phyloP scores from a whole-genome alignment of 2,329 filamentous ascomycete genomes.

The Xylaria sp. region DNA sequence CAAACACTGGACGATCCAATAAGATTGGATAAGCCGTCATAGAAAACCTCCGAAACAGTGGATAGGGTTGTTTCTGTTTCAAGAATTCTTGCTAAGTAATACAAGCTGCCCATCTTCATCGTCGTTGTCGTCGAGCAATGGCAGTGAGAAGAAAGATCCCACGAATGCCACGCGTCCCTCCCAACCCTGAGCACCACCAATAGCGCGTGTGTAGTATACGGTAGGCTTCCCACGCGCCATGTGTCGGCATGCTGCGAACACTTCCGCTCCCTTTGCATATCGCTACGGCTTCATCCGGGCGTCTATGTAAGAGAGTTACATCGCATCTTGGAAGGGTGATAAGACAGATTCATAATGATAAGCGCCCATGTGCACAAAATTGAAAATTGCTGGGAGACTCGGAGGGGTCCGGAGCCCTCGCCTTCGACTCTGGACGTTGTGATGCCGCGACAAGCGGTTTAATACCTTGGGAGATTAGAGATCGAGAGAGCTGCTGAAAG shows the following conservation, averaged over 20 bases:
- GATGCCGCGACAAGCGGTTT: constrained; percentile 22
- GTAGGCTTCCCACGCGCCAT: neutral
- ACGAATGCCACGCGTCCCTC: constrained; percentile 26
- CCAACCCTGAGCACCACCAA: neutral
- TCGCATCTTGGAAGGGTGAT: constrained; percentile 23
- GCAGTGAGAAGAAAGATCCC: neutral
- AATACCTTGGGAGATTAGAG: neutral
- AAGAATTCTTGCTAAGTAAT: constrained; percentile 28
- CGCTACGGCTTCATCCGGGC: constrained; percentile 35
- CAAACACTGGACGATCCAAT: constrained; percentile 10
- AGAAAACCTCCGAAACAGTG: constrained; percentile 27
- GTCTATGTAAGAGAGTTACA: constrained; percentile 36
- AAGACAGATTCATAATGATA: constrained; percentile 19
- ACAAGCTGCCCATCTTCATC: neutral
- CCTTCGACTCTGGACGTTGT: neutral
- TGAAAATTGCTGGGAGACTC: neutral
- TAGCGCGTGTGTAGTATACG: neutral
- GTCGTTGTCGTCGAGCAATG: neutral
- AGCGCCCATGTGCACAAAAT: constrained; percentile 28
- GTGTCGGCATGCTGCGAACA: constrained; percentile 29
- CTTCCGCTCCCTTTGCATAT: constrained; percentile 29
- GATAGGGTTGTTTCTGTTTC: constrained; percentile 32
- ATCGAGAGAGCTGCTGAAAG: neutral
- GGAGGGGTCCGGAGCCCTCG: constrained; percentile 5
- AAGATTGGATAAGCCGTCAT: constrained; percentile 21